Evolutionary conservation across 2,329 filamentous ascomycete species (phyloP).

Genomic region (Madurella mycetomatis): DNA sequence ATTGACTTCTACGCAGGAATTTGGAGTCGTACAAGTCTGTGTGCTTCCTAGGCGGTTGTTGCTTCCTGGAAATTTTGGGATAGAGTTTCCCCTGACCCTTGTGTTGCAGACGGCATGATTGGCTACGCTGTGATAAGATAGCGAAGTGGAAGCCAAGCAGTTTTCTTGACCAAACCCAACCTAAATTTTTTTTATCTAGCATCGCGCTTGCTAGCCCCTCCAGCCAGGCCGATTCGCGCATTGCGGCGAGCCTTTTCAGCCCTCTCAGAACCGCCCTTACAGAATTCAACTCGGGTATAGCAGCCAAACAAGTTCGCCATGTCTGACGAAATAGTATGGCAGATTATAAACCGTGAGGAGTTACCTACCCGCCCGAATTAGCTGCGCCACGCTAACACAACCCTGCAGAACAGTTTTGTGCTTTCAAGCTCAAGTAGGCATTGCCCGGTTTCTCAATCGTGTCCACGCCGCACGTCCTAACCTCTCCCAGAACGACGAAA

Average conservation of each 20-base stretch:
- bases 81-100: neutral
- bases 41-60: neutral
- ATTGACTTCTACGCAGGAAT: slow-evolving; percentile 22
- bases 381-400: slow-evolving; percentile 58
- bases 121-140: slow-evolving; percentile 13
- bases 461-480: neutral
- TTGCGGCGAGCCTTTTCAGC: neutral
- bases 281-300: neutral
- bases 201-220: slow-evolving; percentile 8
- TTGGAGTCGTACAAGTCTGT: slow-evolving; percentile 1
- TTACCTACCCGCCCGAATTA: slow-evolving; percentile 27
- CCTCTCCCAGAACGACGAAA: slow-evolving; percentile 53
- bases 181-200: slow-evolving; percentile 14
- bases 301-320: slow-evolving; percentile 42
- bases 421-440: slow-evolving; percentile 83
- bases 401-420: slow-evolving; percentile 49
- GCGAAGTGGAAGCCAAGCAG: neutral
- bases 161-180: slow-evolving; percentile 3
- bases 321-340: slow-evolving; percentile 98
- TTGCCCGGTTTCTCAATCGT: slow-evolving; percentile 10
- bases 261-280: neutral
- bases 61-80: neutral
- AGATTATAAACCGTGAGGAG: slow-evolving; percentile 70
- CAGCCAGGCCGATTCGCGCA: neutral
- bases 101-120: neutral